Evolutionary conservation across 495 filamentous ascomycete genomes (phyloP).

Genomic region (Neurospora intermedia): DNA sequence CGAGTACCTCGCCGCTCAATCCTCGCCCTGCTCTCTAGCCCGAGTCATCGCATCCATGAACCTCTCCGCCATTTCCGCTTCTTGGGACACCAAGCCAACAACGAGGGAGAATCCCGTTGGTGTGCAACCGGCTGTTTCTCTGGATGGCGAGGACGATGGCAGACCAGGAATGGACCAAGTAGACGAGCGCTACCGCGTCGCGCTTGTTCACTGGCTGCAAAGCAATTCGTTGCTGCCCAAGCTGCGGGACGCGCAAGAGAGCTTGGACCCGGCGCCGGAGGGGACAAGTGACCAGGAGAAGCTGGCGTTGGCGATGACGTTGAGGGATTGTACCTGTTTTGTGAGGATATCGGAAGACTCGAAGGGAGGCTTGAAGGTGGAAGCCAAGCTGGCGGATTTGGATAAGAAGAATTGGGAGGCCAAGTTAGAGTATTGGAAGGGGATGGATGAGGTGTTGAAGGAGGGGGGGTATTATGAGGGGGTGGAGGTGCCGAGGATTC

Average conservation of each 20-base stretch:
- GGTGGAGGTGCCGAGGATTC: constrained; percentile 25
- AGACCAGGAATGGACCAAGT: background rate
- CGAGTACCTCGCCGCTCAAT: background rate
- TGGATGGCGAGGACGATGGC: background rate
- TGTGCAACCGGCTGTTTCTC: background rate
- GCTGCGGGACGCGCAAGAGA: constrained; percentile 38
- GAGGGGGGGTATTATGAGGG: constrained; percentile 66
- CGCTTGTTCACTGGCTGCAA: constrained; percentile 16
- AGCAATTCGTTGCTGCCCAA: constrained; percentile 28
- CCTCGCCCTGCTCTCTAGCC: background rate
- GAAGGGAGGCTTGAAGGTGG: constrained; percentile 31
- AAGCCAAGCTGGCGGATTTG: constrained; percentile 74
- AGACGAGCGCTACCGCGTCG: background rate
- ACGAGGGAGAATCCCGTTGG: background rate
- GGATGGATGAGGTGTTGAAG: constrained; percentile 50
- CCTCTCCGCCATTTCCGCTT: background rate
- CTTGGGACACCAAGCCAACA: background rate
- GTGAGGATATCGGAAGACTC: constrained; percentile 42
- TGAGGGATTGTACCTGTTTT: constrained; percentile 82
- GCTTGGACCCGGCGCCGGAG: constrained; percentile 28
- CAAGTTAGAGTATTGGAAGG: constrained; percentile 66
- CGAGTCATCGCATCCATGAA: background rate
- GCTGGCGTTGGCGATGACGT: constrained; percentile 59
- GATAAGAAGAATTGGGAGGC: constrained; percentile 70
- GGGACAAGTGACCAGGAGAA: constrained; percentile 28